phyloP scores from a whole-genome alignment of 441 rosid genomes.

The Arabidopsis lyrata region DNA sequence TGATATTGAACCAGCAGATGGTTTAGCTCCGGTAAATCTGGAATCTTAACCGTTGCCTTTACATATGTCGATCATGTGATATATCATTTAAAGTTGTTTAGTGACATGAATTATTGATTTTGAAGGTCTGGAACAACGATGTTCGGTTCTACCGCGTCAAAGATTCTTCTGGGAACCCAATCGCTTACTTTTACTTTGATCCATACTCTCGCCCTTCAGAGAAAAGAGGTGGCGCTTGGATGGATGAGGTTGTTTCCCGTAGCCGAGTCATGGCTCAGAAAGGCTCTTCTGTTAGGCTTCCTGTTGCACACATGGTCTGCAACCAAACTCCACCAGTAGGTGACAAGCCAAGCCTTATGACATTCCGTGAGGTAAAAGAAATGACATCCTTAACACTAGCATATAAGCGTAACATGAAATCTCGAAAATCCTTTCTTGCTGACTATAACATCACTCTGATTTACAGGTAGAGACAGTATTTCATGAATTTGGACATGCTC shows the following conservation, averaged over 20 bases:
- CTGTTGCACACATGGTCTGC: conserved; percentile 96
- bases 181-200: conserved; percentile 93
- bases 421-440: background rate
- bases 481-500: conserved; percentile 98
- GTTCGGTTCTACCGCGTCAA: conserved; percentile 80
- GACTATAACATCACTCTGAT: conserved; percentile 22
- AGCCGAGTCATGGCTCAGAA: conserved; percentile 78
- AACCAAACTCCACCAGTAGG: conserved; percentile 98
- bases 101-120: conserved; percentile 35
- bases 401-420: conserved; percentile 3
- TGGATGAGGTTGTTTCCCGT: conserved; percentile 86
- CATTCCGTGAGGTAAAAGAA: conserved; percentile 79
- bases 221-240: conserved; percentile 94
- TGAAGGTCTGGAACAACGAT: conserved; percentile 90
- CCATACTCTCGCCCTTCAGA: conserved; percentile 97
- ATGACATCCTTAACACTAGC: background rate
- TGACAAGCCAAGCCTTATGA: conserved; percentile 95
- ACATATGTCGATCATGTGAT: conserved; percentile 10
- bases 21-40: conserved; percentile 79
- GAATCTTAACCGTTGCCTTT: conserved; percentile 30
- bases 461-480: conserved; percentile 92
- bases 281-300: conserved; percentile 73
- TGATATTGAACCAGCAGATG: conserved; percentile 82
- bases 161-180: conserved; percentile 77
- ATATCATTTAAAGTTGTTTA: conserved; percentile 19